These are phyloP conservation scores for Aquilaria yunnanensis DNA, from an alignment of 345 rosid species.

Conservation along the genomic window DNA sequence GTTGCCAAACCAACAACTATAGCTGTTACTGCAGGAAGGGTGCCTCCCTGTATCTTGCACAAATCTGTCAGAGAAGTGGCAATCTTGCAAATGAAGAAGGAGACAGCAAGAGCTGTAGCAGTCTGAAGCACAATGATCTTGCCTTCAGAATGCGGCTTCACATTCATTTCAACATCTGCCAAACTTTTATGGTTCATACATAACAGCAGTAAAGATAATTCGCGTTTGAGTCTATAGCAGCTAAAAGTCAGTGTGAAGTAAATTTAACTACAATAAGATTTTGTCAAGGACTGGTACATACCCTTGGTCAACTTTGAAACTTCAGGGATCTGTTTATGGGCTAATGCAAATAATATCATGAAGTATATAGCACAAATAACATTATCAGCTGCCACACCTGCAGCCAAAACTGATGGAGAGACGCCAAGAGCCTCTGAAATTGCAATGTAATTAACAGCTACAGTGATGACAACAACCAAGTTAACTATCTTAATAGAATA, in stretches of 20 bases:
- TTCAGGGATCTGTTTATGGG: conserved; percentile 64
- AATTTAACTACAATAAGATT: not conserved
- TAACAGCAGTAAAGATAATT: not conserved
- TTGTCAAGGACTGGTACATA: conserved; percentile 15
- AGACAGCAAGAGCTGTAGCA: conserved; percentile 49
- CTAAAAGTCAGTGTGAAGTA: not conserved
- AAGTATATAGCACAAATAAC: conserved; percentile 66
- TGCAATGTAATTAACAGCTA: conserved; percentile 87
- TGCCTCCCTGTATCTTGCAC: conserved; percentile 61
- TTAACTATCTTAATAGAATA: not conserved
- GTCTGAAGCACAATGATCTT: conserved; percentile 46
- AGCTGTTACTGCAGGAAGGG: conserved; percentile 59
- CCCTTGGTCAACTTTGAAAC: conserved; percentile 37
- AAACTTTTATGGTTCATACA: conserved; percentile 9
- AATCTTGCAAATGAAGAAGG: conserved; percentile 61
- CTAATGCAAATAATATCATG: conserved; percentile 58
- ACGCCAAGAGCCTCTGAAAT: conserved; percentile 68
- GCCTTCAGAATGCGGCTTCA: conserved; percentile 21
- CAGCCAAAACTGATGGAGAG: conserved; percentile 79
- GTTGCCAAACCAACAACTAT: conserved; percentile 61
- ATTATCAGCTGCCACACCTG: conserved; percentile 80
- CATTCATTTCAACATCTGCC: conserved; percentile 34
- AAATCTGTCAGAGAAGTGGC: conserved; percentile 37
- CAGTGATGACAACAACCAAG: conserved; percentile 10
- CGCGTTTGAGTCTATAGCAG: not conserved